Percentiles rank a stretch among this genome's conserved stretches.
Conservation (phyloP, 306 rosid genomes). For the Oxytropis ochrocephala region DNA sequence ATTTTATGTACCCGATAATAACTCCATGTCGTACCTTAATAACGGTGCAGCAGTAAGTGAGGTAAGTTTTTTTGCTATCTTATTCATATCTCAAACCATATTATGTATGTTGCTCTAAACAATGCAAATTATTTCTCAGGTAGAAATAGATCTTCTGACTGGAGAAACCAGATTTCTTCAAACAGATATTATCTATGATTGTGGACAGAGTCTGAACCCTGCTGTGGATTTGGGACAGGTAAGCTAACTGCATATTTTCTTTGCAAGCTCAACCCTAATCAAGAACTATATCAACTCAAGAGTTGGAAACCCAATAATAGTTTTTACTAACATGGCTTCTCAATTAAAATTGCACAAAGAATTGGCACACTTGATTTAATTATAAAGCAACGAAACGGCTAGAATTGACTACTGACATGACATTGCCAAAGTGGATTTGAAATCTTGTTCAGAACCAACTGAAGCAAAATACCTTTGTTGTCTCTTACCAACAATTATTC, state of each 20-base stretch:
- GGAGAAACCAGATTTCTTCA: constrained; percentile 75
- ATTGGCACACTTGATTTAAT: neutral
- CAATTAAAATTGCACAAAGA: neutral
- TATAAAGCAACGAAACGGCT: neutral
- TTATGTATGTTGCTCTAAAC: neutral
- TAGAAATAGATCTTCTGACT: constrained; percentile 72
- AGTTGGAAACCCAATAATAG: neutral
- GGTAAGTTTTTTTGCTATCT: constrained; percentile 37
- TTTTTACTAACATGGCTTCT: neutral
- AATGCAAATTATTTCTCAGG: constrained; percentile 43
- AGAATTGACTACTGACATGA: neutral
- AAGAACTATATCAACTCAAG: neutral
- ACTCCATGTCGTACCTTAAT: constrained; percentile 48
- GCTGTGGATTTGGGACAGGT: constrained; percentile 99
- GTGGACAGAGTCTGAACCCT: constrained; percentile 96
- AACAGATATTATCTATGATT: constrained; percentile 81
- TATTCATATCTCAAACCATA: constrained; percentile 1
- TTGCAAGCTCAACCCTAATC: neutral
- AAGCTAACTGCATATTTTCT: neutral
- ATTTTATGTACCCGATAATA: constrained; percentile 36
- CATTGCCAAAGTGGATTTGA: neutral
- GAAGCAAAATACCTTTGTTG: neutral
- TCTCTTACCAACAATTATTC: neutral
- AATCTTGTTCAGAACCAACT: neutral
- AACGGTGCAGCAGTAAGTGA: constrained; percentile 92